Conservation (phyloP, 2,329 filamentous ascomycete species). For the Pyrenochaeta sp. region DNA sequence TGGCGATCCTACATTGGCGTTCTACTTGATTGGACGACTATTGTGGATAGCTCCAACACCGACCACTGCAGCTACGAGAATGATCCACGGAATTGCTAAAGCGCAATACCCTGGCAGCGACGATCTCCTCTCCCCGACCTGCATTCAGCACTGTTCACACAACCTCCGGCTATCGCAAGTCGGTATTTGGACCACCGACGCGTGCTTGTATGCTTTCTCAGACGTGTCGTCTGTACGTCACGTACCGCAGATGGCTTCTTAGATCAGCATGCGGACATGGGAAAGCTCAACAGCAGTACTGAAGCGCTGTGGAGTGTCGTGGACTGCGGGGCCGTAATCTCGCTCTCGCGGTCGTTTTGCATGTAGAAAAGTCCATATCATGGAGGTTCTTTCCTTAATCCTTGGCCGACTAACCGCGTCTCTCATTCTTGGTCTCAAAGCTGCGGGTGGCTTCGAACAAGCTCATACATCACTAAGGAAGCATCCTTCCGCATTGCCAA, state of each 20-base stretch:
- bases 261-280: not conserved
- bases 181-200: not conserved
- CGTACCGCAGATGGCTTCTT: not conserved
- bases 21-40: no score
- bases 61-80: not conserved
- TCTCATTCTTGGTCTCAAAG: not conserved
- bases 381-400: not conserved
- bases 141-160: conserved; percentile 1
- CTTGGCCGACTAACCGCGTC: not conserved
- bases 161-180: not conserved
- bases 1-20: no score
- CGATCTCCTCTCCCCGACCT: not conserved
- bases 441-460: not conserved
- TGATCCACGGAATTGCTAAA: not conserved
- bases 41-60: not conserved
- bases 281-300: not conserved
- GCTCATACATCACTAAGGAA: conserved; percentile 3
- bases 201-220: not conserved
- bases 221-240: not conserved
- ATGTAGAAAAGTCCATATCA: not conserved
- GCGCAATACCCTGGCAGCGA: not conserved
- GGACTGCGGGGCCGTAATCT: not conserved
- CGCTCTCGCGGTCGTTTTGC: not conserved
- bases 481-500: conserved; percentile 6
- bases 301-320: not conserved